These are phyloP conservation scores for Linum tenue DNA, from an alignment of 345 rosid genomes.

Conservation along the genomic window DNA sequence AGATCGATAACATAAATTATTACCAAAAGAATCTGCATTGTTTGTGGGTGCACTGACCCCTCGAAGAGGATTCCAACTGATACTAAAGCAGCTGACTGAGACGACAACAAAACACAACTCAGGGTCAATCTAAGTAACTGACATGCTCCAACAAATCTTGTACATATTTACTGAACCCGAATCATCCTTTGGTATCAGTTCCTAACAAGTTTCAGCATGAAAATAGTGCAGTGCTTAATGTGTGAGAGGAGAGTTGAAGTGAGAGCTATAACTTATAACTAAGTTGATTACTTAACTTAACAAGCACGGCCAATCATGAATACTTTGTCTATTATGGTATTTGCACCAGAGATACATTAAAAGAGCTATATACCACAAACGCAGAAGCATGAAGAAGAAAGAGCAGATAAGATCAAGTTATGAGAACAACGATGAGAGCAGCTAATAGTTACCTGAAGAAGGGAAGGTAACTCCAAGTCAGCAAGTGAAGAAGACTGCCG, in stretches of 20 bases:
- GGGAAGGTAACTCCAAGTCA: constrained; percentile 83
- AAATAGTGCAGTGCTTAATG: not conserved
- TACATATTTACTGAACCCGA: not conserved
- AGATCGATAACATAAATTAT: constrained; percentile 2
- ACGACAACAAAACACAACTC: constrained; percentile 17
- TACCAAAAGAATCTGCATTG: constrained; percentile 87
- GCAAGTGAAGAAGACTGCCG: constrained; percentile 71
- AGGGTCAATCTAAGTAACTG: constrained; percentile 1
- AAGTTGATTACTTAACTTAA: not conserved
- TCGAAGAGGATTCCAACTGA: constrained; percentile 88
- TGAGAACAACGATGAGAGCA: not conserved
- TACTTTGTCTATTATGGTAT: no score
- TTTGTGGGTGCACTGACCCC: constrained; percentile 88
- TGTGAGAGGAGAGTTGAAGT: not conserved
- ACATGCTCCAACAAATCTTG: not conserved
- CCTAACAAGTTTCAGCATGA: not conserved
- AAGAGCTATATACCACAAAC: not conserved
- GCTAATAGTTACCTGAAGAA: constrained; percentile 56
- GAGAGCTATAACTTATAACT: not conserved
- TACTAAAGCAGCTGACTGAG: constrained; percentile 84
- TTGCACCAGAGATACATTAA: no score
- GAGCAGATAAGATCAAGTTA: not conserved
- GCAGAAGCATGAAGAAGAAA: not conserved
- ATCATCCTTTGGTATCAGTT: not conserved
- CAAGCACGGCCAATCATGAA: not conserved